phyloP scores from a whole-genome alignment of 352 stramenopile species.

The Peronospora belbahrii region DNA sequence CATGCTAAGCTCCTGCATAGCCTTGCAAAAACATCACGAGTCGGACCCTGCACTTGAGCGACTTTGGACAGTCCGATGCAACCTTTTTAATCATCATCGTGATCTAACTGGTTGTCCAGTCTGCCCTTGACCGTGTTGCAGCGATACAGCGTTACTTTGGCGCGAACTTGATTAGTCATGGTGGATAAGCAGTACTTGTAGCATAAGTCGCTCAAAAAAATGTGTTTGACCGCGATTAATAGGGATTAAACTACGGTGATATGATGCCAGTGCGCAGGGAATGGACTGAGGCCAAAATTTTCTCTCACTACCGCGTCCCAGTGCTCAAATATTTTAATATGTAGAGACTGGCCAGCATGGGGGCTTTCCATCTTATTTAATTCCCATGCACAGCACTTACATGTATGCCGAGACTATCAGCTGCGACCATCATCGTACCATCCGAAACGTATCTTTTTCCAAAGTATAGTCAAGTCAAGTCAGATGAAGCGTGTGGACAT shows the following conservation, averaged over 20 bases:
- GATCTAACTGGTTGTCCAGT: constrained; percentile 10
- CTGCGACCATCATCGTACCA: constrained; percentile 10
- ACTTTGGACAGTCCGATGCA: neutral
- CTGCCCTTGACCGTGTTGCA: constrained; percentile 3
- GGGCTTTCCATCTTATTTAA: constrained; percentile 21
- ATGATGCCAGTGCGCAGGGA: no score
- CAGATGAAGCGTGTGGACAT: neutral
- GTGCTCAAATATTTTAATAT: constrained; percentile 2
- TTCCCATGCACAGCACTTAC: constrained; percentile 2
- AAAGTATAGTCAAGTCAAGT: constrained; percentile 10
- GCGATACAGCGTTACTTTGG: neutral
- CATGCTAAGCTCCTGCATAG: neutral
- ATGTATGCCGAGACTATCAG: constrained; percentile 5
- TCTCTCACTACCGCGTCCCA: no score
- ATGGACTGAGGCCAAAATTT: no score
- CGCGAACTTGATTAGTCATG: neutral
- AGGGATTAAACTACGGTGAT: no score
- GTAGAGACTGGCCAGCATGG: constrained; percentile 10
- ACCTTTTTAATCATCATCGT: neutral
- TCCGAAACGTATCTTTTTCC: constrained; percentile 27
- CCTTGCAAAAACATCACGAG: constrained; percentile 5
- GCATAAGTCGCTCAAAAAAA: neutral
- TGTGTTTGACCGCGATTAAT: no score
- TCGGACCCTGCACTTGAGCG: constrained; percentile 4
- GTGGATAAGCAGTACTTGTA: constrained; percentile 4